Conservation (phyloP, 2,329 filamentous ascomycete genomes). For the Botrytis cinerea region DNA sequence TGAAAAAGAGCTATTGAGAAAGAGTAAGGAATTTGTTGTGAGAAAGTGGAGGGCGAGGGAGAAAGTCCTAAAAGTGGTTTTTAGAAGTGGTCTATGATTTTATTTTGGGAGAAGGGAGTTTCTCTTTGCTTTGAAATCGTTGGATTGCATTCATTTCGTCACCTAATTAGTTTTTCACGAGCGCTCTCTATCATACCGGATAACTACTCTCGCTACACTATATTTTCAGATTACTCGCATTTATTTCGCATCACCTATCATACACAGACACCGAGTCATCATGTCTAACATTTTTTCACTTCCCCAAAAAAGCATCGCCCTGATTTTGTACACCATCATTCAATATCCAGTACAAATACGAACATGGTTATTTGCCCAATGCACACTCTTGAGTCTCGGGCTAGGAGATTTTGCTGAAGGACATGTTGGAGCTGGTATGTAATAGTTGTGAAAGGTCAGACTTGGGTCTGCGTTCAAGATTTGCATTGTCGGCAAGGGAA, state of each 20-base stretch:
- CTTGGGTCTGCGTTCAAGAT: not conserved
- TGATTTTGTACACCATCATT: not conserved
- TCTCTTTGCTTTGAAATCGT: not conserved
- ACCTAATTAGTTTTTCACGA: not conserved
- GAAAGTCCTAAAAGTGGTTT: not conserved
- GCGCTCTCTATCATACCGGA: not conserved
- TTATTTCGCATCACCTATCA: not conserved
- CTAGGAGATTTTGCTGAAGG: conserved; percentile 1
- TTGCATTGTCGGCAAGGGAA: not conserved
- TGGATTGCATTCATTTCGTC: not conserved
- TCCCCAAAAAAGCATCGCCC: not conserved
- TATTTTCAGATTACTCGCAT: not conserved
- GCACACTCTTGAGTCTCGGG: conserved; percentile 3
- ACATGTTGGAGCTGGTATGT: conserved; percentile 3
- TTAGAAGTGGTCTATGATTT: not conserved
- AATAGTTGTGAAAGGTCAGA: not conserved
- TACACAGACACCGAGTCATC: not conserved
- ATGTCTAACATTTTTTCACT: not conserved
- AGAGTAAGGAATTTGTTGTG: conserved; percentile 10
- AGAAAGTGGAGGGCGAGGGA: conserved; percentile 1
- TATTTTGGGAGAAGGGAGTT: not conserved
- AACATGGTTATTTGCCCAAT: not conserved
- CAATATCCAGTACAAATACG: conserved; percentile 4
- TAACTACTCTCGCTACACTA: not conserved
- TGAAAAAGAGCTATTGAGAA: conserved; percentile 14